Base-by-base conservation (phyloP, 2,329 filamentous ascomycete genomes). In the Claviceps fusiformis region DNA sequence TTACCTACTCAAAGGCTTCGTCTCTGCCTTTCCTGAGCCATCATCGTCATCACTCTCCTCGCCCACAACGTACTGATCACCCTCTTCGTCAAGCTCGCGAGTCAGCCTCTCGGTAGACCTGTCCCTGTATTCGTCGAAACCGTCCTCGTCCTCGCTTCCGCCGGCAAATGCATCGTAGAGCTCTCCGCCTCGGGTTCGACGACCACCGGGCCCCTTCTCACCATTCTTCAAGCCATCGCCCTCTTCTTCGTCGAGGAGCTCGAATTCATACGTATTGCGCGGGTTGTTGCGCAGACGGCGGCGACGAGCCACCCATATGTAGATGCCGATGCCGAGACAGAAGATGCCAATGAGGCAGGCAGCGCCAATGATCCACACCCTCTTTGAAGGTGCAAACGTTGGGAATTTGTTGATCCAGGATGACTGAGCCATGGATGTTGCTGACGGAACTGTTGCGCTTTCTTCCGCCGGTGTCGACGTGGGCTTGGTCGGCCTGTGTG, bases 151-250 rank as follows among this genome's bases (percentile, higher is more conserved):
- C 29, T 80, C 78, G 58, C 80, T 83, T 53, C 90, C 92, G 17
- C 89, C 91, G 0, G 93, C 93, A 76, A 98, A 98, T 5, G 93
- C 93, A 74, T 98, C 93, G 68, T 98, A 98, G 48, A 98, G 73
- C 73, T 97, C 92, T 33, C 92, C 90, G 2, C 89, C 93, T 24
- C 89, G 70, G 53, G 78, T 76, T 60, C 79, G 76, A 56, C 75
- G 73, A 19, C 72, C 63, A 9, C 75, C 70, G 58, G 54, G 67
- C 57, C 65, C 71, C 71, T 72, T 78, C 67, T 74, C 74, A 52
- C 67, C 71, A 56, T 70, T 66, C 54, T 73, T 74, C 4, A 82
- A 67, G 33, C 78, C 76, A 61, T 83, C 75, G 17, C 78, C 75
- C 62, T 95, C 90, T 24, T 89, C 86, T 55, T 91, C 86, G 62